A percentile compares a stretch with the other conserved stretches of the same genome.
Evolutionary conservation across 805 yeast species (phyloP).

Genomic region (Jamesozyma gamospora): DNA sequence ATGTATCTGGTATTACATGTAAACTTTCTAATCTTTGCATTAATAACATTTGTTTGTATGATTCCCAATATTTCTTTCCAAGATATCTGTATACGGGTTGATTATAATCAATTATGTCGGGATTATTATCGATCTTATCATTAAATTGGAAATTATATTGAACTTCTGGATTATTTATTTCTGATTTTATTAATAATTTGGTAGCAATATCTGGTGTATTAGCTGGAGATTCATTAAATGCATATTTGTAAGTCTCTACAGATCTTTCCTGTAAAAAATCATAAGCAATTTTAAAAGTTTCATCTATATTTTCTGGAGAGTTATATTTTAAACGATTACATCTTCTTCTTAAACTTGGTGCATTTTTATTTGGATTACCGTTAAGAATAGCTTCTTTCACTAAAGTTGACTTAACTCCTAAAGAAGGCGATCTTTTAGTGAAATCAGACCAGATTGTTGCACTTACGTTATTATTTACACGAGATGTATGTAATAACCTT

Average conservation of each 20-base stretch:
- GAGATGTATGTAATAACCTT: slow-evolving; percentile 16
- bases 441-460: slow-evolving; percentile 22
- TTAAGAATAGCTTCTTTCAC: slow-evolving; percentile 27
- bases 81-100: slow-evolving; percentile 73
- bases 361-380: slow-evolving; percentile 36
- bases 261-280: slow-evolving; percentile 44
- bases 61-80: slow-evolving; percentile 63
- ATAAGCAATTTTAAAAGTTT: slow-evolving; percentile 63
- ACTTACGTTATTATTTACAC: not conserved
- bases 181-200: slow-evolving; percentile 47
- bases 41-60: slow-evolving; percentile 56
- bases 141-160: slow-evolving; percentile 49
- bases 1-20: slow-evolving; percentile 82
- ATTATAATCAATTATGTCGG: slow-evolving; percentile 48
- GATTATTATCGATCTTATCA: slow-evolving; percentile 30
- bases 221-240: not conserved
- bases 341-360: slow-evolving; percentile 39
- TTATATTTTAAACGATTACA: slow-evolving; percentile 43
- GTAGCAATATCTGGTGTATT: slow-evolving; percentile 17
- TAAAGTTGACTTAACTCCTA: slow-evolving; percentile 21
- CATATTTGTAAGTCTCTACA: slow-evolving; percentile 7
- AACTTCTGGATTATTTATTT: slow-evolving; percentile 76
- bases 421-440: slow-evolving; percentile 17
- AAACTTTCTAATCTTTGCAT: slow-evolving; percentile 90
- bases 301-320: slow-evolving; percentile 61